These are phyloP conservation scores for Flagelloscypha sp. DNA, from an alignment of 768 basidiomycete species.

Conservation along the genomic window DNA sequence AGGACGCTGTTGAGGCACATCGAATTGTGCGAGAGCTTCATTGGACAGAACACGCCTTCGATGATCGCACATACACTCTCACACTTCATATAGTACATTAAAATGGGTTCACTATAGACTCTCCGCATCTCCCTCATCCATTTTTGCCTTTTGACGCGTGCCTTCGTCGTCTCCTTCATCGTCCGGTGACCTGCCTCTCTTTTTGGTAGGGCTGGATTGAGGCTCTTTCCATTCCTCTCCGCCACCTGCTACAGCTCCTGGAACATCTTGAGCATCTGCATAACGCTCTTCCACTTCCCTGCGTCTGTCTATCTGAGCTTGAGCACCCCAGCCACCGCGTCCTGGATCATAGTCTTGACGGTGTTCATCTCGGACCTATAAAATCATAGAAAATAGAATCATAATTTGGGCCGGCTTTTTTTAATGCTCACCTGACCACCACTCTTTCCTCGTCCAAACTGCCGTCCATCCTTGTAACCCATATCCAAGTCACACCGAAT, in stretches of 20 bases:
- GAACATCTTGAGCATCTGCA: slow-evolving; percentile 69
- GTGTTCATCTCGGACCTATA: slow-evolving; percentile 83
- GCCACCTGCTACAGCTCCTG: slow-evolving; percentile 74
- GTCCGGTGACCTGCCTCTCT: slow-evolving; percentile 70
- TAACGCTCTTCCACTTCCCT: slow-evolving; percentile 84
- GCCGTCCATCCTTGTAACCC: slow-evolving; percentile 92
- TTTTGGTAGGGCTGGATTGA: slow-evolving; percentile 36
- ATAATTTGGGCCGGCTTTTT: background rate
- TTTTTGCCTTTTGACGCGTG: slow-evolving; percentile 48
- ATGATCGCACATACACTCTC: too few relatives aligned
- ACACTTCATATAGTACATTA: too few relatives aligned
- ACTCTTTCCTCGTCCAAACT: slow-evolving; percentile 95
- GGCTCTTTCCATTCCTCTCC: slow-evolving; percentile 81
- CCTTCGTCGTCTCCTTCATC: slow-evolving; percentile 64
- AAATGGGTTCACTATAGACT: slow-evolving; percentile 45
- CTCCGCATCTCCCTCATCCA: slow-evolving; percentile 61
- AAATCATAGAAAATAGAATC: slow-evolving; percentile 6
- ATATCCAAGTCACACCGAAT: slow-evolving; percentile 97
- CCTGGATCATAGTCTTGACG: slow-evolving; percentile 95
- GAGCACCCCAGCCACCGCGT: slow-evolving; percentile 90
- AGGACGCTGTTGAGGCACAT: slow-evolving; percentile 58
- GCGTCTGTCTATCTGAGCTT: slow-evolving; percentile 72
- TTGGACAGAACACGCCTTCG: slow-evolving; percentile 42
- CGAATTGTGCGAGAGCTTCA: slow-evolving; percentile 57
- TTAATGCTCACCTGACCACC: slow-evolving; percentile 70